Conservation (phyloP, 2,329 filamentous ascomycete species). For the Macroventuria anomochaeta region DNA sequence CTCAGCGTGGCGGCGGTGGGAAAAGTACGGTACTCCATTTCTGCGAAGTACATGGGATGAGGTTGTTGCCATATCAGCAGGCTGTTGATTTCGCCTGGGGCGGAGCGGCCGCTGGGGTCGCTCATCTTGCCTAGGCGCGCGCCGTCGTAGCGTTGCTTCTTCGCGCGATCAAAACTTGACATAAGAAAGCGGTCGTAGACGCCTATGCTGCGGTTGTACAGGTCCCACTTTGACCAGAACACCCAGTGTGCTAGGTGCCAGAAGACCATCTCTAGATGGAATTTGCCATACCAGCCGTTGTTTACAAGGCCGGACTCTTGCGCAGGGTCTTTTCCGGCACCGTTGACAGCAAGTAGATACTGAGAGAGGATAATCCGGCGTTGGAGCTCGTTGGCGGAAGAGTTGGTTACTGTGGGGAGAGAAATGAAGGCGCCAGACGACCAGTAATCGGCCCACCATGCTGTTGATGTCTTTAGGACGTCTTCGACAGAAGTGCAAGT, state of each 20-base stretch:
- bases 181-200: constrained; percentile 58
- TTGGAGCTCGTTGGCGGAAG: constrained; percentile 58
- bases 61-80: constrained; percentile 58
- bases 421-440: constrained; percentile 60
- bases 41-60: constrained; percentile 63
- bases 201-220: constrained; percentile 56
- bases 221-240: constrained; percentile 57
- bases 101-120: constrained; percentile 61
- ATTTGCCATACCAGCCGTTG: constrained; percentile 64
- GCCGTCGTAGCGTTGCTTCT: constrained; percentile 49
- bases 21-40: constrained; percentile 60
- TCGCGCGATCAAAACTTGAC: constrained; percentile 45
- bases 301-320: constrained; percentile 60
- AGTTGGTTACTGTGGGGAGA: constrained; percentile 48
- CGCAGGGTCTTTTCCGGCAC: constrained; percentile 56
- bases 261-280: constrained; percentile 62
- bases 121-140: constrained; percentile 64
- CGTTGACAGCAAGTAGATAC: constrained; percentile 61
- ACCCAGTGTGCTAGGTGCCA: constrained; percentile 62
- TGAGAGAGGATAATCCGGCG: constrained; percentile 61
- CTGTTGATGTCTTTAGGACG: constrained; percentile 41
- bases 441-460: constrained; percentile 61
- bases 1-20: constrained; percentile 53
- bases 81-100: constrained; percentile 67
- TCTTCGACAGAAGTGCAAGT: constrained; percentile 16